A percentile compares a stretch with the other conserved stretches of the same genome.
Conservation (phyloP, 176 grass and related monocot genomes). For the Avena eriantha region DNA sequence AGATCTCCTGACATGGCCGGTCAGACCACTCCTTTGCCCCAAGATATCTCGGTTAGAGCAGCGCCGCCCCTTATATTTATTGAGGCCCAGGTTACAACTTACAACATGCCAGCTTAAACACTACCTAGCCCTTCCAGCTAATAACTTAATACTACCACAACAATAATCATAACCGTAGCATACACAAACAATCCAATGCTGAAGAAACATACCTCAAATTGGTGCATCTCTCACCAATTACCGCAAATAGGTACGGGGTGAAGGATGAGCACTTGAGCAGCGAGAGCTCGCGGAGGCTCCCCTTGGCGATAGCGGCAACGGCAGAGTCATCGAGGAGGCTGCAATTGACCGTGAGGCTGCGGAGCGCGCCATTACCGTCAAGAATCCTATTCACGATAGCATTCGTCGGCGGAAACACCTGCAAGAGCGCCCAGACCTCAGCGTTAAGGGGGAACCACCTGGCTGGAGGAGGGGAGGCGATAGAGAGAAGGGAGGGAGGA, state of each 20-base stretch:
- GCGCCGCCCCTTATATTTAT: too few species aligned
- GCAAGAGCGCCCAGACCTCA: conserved; percentile 23
- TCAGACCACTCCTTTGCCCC: neutral
- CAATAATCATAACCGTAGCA: neutral
- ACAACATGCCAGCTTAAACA: neutral
- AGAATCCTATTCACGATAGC: conserved; percentile 64
- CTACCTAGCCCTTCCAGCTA: neutral
- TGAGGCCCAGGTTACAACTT: too few species aligned
- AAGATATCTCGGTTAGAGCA: too few species aligned
- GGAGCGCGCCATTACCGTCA: conserved; percentile 54
- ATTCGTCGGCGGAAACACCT: conserved; percentile 68
- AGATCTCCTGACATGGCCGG: neutral
- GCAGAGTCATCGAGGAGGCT: conserved; percentile 72
- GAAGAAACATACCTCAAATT: conserved; percentile 66
- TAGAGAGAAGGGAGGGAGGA: neutral
- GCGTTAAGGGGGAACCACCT: conserved; percentile 38
- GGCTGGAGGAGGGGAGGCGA: neutral
- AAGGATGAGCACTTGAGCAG: conserved; percentile 75
- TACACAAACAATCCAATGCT: neutral
- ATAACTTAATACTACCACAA: neutral
- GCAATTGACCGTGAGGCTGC: conserved; percentile 69
- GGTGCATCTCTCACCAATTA: conserved; percentile 59
- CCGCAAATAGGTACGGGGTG: conserved; percentile 60
- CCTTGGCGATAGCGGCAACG: conserved; percentile 60
- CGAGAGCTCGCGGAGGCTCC: conserved; percentile 67